A percentile compares a stretch with the other conserved stretches of the same genome.
phyloP scores from a whole-genome alignment of 106 monocot species.

The Apostasia ramifera region DNA sequence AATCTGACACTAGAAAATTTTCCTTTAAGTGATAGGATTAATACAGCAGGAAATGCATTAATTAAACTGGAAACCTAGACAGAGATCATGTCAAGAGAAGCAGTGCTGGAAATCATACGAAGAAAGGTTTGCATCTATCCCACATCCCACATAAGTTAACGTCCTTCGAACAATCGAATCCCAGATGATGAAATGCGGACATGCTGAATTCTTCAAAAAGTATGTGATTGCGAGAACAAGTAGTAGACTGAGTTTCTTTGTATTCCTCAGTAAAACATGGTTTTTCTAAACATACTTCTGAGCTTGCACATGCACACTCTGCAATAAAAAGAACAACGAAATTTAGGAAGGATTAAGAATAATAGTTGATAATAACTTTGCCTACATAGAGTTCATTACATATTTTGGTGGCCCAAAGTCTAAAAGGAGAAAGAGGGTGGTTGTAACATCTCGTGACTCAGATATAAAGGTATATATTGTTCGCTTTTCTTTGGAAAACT shows the following conservation, averaged over 20 bases:
- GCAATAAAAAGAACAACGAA: background rate
- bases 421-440: no score
- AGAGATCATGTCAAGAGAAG: background rate
- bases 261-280: slow-evolving; percentile 8
- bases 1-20: no score
- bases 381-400: no score
- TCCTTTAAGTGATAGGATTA: no score
- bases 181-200: slow-evolving; percentile 51
- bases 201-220: slow-evolving; percentile 57
- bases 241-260: slow-evolving; percentile 2
- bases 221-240: slow-evolving; percentile 18
- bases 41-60: background rate
- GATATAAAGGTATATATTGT: no score
- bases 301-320: background rate
- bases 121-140: slow-evolving; percentile 41
- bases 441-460: no score
- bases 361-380: no score
- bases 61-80: background rate
- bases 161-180: slow-evolving; percentile 25
- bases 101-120: slow-evolving; percentile 27
- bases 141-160: slow-evolving; percentile 43
- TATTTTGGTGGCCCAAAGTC: no score
- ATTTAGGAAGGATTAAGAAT: background rate
- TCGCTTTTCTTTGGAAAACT: no score
- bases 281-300: background rate